Evolutionary conservation across 192 early-diverging fungal genomes (phyloP), one percentile per base, ranked within the genome.

Genomic region (Podila verticillata): DNA sequence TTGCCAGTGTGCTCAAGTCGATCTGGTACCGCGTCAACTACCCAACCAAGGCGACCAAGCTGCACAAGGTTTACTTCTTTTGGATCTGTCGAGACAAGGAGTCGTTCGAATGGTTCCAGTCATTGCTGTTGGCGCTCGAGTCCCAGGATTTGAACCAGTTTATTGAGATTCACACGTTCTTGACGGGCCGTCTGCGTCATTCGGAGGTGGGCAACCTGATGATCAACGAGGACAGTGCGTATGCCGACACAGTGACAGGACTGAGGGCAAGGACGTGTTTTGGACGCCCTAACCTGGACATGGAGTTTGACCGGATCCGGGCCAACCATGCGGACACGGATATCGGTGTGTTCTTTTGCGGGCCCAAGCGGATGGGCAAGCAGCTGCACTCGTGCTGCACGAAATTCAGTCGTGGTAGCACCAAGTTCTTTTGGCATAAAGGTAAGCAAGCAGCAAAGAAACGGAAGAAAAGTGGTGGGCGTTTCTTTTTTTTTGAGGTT

Each of bases 31-130:
- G 88, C 70, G 86, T 86, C 78, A 87, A 85, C 49, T 86, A 90
- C 62, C 74, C 81, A 20, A 89, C 83, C 32, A 89, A 90, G 28
- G 70, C 74, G 54, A 81, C 84, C 36, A 82, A 83, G 9, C 72
- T 89, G 30, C 84, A 83, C 28, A 96, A 93, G 68, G 89, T 92
- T 13, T 94, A 93, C 69, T 89, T 96, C 67, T 88, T 94, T 73
- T 96, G 94, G 94, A 82, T 92, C 20, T 90, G 87, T 69, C 89
- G 94, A 36, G 94, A 96, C 72, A 89, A 84, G 36, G 74, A 82
- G 63, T 83, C 92, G 4, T 91, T 95, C 51, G 87, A 92, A 65
- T 95, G 94, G 93, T 95, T 95, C 88, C 91, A 93, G 85, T 91
- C 92, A 49, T 68, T 93, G 57, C 75, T 95, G 48, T 57, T 87